Evolutionary conservation across 352 stramenopile species (phyloP), one percentile per base, ranked within the genome.

Genomic region (Globisporangium spiculum): DNA sequence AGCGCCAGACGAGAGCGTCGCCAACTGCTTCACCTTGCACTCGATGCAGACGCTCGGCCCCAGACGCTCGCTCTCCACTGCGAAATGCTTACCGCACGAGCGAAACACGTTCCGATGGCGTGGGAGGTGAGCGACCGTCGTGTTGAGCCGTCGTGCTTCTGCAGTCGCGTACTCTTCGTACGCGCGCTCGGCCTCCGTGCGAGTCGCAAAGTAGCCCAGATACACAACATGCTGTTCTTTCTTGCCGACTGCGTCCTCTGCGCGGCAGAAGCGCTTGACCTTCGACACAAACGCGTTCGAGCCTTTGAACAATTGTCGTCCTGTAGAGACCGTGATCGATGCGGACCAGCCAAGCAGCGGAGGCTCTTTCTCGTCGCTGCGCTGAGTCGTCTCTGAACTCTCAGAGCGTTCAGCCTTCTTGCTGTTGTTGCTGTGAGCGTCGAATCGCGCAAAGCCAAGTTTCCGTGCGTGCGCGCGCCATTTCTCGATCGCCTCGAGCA

Each of bases 21-120:
- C 84, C 18, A 87, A 61, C 38, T 80, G 72, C 59, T 89, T 86
- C 1, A 74, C 75, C 38, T 88, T 86, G 69, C 87, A 94, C 68
- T 94, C 87, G 46, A 94, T 91, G 57, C 84, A 93, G 46, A 88
- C 87, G 20, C 83, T 89, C 10, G 84, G 80, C 0, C 84, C 84
- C 8, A 78, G 54, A 1, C 77, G 74, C 60, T 94, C 87, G 53
- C 87, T 94, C 68, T 94, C 87, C 30, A 94, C 83, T 16, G 87
- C 86, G 55, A 90, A 93, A 48, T 94, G 87, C 22, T 91, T 89
- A 2, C 87, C 84, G 62, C 87, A 94, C 1, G 87, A 94, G 7
- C 85, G 80, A 63, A 93, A 89, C 0, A 94, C 79, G 52, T 74
- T 87, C 24, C 87, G 75, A 41, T 83, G 76, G 16, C 67, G 67